Evolutionary conservation across 495 filamentous ascomycete species (phyloP).

Genomic region (Hypoxylon fuscum): DNA sequence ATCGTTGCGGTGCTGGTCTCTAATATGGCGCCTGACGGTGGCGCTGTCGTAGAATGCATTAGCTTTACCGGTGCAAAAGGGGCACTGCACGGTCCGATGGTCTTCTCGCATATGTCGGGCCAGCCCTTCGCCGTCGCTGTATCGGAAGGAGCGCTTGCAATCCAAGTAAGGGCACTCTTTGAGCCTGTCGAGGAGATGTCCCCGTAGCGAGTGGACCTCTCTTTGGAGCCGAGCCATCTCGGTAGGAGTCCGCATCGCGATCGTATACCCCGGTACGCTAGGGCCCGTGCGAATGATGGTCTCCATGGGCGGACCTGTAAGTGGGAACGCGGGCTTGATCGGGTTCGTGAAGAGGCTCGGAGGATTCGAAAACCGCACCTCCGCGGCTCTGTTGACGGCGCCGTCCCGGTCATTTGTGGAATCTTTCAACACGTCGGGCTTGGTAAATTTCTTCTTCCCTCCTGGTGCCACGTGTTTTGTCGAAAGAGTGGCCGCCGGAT

Average conservation of each 20-base stretch:
- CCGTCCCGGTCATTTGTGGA: background rate
- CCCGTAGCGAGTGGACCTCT: conserved; percentile 46
- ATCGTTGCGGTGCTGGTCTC: conserved; percentile 37
- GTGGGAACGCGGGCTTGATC: conserved; percentile 43
- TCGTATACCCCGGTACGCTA: conserved; percentile 45
- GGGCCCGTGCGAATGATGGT: conserved; percentile 43
- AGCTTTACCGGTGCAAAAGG: conserved; percentile 34
- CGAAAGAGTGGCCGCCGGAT: too few relatives aligned
- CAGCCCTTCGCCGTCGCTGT: conserved; percentile 27
- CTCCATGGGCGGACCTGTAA: conserved; percentile 49
- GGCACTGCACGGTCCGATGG: conserved; percentile 35
- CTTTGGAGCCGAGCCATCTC: conserved; percentile 48
- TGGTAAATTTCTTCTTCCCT: too few relatives aligned
- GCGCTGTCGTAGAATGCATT: conserved; percentile 27
- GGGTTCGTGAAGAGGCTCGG: conserved; percentile 39
- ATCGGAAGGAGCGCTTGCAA: conserved; percentile 43
- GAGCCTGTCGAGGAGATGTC: conserved; percentile 44
- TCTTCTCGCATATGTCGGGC: conserved; percentile 38
- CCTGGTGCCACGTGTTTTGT: too few relatives aligned
- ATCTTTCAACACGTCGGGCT: background rate
- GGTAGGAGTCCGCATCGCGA: conserved; percentile 51
- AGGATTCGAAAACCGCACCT: conserved; percentile 28
- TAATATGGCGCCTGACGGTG: conserved; percentile 45
- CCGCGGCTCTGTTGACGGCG: conserved; percentile 1
- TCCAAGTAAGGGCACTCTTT: conserved; percentile 47